Percentiles rank a stretch among this genome's conserved stretches.
phyloP scores from a whole-genome alignment of 306 rosid species.

The Trifolium repens region DNA sequence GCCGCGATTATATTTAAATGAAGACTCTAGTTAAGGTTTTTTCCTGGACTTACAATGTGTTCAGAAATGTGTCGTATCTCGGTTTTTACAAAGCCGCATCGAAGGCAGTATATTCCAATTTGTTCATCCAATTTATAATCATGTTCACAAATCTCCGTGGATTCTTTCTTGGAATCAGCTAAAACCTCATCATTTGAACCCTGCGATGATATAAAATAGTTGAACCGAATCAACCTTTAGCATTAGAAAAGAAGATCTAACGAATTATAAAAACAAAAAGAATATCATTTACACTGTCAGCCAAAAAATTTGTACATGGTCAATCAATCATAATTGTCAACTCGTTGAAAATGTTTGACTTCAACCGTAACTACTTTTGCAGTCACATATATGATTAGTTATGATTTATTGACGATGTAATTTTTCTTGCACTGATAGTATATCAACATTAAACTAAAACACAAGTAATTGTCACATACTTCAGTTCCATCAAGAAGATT shows the following conservation, averaged over 20 bases:
- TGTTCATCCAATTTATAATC: slow-evolving; percentile 68
- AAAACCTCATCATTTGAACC: slow-evolving; percentile 45
- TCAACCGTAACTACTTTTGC: too few relatives aligned
- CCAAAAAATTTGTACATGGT: background rate
- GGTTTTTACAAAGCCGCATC: slow-evolving; percentile 66
- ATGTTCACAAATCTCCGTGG: slow-evolving; percentile 55
- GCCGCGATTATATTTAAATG: slow-evolving; percentile 14
- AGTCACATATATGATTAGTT: background rate
- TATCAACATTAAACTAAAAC: background rate
- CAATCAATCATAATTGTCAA: background rate
- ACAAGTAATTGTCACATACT: slow-evolving; percentile 42
- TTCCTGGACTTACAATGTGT: slow-evolving; percentile 73
- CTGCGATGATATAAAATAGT: slow-evolving; percentile 49
- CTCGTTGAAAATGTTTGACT: background rate
- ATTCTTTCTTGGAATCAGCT: slow-evolving; percentile 29
- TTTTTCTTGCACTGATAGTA: background rate
- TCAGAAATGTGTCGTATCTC: slow-evolving; percentile 70
- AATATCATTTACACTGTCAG: background rate
- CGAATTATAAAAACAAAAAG: background rate
- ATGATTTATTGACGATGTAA: background rate
- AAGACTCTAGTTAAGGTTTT: background rate
- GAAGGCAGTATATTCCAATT: slow-evolving; percentile 71
- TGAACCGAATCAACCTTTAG: slow-evolving; percentile 31
- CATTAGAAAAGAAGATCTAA: background rate
- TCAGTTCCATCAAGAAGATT: slow-evolving; percentile 62